A percentile compares a stretch with the other conserved stretches of the same genome.
Conservation (phyloP, 2,329 filamentous ascomycete species). For the Calonectria hongkongensis region DNA sequence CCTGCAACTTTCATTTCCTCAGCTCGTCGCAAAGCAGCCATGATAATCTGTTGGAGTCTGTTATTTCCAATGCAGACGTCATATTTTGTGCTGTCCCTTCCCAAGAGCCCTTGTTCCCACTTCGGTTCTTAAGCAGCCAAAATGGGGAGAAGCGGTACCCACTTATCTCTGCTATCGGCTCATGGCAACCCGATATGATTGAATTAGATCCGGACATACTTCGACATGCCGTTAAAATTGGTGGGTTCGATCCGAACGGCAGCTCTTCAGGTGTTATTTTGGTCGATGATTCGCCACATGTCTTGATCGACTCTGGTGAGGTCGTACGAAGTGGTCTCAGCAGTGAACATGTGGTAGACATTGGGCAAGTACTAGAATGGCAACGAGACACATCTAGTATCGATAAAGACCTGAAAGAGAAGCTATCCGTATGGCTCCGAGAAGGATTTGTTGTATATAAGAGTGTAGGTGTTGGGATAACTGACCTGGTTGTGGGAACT, state of each 20-base stretch:
- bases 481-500: conserved; percentile 56
- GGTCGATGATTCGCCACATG: conserved; percentile 75
- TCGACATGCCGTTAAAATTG: conserved; percentile 35
- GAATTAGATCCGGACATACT: conserved; percentile 80
- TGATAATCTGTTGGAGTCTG: conserved; percentile 16
- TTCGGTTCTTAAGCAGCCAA: conserved; percentile 21
- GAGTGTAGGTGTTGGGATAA: conserved; percentile 55
- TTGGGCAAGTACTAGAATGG: conserved; percentile 66
- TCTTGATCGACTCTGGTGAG: conserved; percentile 79
- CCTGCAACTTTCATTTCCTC: conserved; percentile 16
- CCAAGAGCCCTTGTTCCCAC: conserved; percentile 40
- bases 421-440: conserved; percentile 33
- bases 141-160: conserved; percentile 20
- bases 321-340: conserved; percentile 77
- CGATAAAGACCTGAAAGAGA: background rate
- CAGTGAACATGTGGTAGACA: conserved; percentile 75
- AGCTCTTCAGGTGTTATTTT: conserved; percentile 56
- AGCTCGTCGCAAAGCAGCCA: conserved; percentile 36
- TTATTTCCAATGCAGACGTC: conserved; percentile 30
- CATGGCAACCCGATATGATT: conserved; percentile 77
- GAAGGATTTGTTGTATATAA: conserved; percentile 56
- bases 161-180: conserved; percentile 71
- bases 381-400: background rate
- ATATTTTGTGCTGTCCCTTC: conserved; percentile 49
- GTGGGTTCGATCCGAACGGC: conserved; percentile 15